These are phyloP conservation scores for Fusarium napiforme DNA, from an alignment of 2,329 filamentous ascomycete species.

Conservation along the genomic window DNA sequence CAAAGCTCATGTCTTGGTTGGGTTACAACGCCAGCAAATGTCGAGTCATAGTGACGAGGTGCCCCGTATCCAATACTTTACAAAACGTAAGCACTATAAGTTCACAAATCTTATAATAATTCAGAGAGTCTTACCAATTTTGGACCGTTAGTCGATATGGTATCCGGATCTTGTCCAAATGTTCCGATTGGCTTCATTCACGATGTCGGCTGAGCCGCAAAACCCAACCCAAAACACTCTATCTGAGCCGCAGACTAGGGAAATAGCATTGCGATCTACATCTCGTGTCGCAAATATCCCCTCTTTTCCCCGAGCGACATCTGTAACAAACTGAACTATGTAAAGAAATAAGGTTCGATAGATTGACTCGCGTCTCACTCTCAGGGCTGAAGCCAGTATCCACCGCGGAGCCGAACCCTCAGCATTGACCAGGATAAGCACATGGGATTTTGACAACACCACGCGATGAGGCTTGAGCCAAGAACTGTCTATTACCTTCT, in stretches of 20 bases:
- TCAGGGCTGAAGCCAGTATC: not conserved
- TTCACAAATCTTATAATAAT: too few species aligned
- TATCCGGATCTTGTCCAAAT: not conserved
- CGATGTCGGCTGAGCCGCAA: not conserved
- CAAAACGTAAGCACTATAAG: not conserved
- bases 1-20: accelerated
- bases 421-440: not conserved
- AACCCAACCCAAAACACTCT: not conserved
- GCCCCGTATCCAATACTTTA: accelerated
- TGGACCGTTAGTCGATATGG: not conserved
- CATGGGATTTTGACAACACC: not conserved
- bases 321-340: not conserved
- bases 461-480: not conserved
- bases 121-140: too few species aligned
- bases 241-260: not conserved
- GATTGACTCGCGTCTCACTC: constrained; percentile 15
- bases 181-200: not conserved
- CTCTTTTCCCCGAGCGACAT: not conserved
- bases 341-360: not conserved
- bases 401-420: constrained; percentile 34
- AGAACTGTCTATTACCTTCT: not conserved
- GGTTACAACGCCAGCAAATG: too few species aligned
- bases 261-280: not conserved
- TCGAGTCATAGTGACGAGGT: not conserved
- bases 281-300: not conserved